A percentile compares a stretch with the other conserved stretches of the same genome.
Evolutionary conservation across 306 rosid species (phyloP).

Genomic region (Dryas drummondii): DNA sequence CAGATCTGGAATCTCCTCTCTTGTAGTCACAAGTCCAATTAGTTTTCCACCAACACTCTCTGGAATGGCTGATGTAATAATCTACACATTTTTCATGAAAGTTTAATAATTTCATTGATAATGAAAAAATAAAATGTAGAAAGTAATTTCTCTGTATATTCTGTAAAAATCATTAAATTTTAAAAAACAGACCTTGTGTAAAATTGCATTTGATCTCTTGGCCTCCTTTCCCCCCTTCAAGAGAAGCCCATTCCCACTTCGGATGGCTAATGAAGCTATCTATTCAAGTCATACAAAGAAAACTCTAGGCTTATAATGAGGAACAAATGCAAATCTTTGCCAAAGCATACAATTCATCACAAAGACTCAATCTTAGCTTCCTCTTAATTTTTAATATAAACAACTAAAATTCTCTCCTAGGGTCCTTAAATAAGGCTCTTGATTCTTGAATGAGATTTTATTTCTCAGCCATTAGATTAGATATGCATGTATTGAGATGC

Average conservation of each 20-base stretch:
- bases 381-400: not conserved
- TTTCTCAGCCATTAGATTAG: not conserved
- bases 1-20: constrained; percentile 94
- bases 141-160: not conserved
- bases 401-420: not conserved
- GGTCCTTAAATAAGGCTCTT: not conserved
- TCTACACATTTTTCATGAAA: constrained; percentile 41
- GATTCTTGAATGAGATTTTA: not conserved
- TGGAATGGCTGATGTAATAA: constrained; percentile 90
- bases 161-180: constrained; percentile 23
- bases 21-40: constrained; percentile 93
- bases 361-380: not conserved
- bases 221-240: constrained; percentile 99
- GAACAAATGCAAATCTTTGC: not conserved
- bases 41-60: constrained; percentile 79
- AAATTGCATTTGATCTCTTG: constrained; percentile 81
- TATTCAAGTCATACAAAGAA: constrained; percentile 37
- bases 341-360: not conserved
- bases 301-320: constrained; percentile 26
- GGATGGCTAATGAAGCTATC: constrained; percentile 96
- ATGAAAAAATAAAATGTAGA: constrained; percentile 10
- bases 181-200: constrained; percentile 68
- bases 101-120: constrained; percentile 10
- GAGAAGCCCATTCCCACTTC: constrained; percentile 97
- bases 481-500: not conserved